Conservation (phyloP, 129 eudicot genomes). For the Helianthus tuberosus region DNA sequence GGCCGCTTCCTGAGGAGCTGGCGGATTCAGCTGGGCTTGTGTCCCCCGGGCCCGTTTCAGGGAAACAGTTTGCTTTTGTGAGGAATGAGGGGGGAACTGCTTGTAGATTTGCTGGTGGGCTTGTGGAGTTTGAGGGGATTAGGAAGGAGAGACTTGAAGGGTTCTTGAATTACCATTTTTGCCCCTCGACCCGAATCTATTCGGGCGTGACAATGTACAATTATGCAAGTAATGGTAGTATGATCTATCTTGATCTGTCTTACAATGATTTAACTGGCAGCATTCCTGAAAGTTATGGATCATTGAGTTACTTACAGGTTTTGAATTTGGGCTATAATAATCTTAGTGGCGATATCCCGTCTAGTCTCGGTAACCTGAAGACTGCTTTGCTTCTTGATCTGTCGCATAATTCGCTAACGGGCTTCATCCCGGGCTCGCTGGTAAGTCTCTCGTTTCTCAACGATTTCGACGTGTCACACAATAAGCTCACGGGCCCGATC, state of each 20-base stretch:
- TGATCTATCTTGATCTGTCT: constrained; percentile 84
- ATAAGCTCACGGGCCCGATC: constrained; percentile 66
- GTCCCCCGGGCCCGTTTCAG: constrained; percentile 69
- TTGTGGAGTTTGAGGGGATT: constrained; percentile 81
- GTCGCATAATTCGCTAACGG: constrained; percentile 65
- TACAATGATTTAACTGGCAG: constrained; percentile 67
- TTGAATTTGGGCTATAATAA: constrained; percentile 75
- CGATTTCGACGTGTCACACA: constrained; percentile 85
- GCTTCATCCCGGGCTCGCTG: constrained; percentile 74
- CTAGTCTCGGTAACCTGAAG: constrained; percentile 64
- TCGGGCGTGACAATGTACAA: constrained; percentile 75
- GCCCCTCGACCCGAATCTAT: constrained; percentile 79
- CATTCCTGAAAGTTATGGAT: constrained; percentile 66
- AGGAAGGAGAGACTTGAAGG: constrained; percentile 59
- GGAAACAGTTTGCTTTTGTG: constrained; percentile 87
- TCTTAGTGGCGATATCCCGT: constrained; percentile 67
- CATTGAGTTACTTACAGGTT: constrained; percentile 67
- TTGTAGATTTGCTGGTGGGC: constrained; percentile 88
- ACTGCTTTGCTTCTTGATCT: constrained; percentile 71
- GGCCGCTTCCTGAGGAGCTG: constrained; percentile 64
- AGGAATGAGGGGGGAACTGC: constrained; percentile 89
- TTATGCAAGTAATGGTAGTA: constrained; percentile 68
- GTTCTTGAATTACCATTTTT: constrained; percentile 71
- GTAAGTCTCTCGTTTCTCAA: constrained; percentile 81
- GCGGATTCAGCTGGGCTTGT: constrained; percentile 71